These are phyloP conservation scores for Immersiporthe knoxdaviesiana DNA, from an alignment of 2,329 filamentous ascomycete genomes.

Conservation along the genomic window DNA sequence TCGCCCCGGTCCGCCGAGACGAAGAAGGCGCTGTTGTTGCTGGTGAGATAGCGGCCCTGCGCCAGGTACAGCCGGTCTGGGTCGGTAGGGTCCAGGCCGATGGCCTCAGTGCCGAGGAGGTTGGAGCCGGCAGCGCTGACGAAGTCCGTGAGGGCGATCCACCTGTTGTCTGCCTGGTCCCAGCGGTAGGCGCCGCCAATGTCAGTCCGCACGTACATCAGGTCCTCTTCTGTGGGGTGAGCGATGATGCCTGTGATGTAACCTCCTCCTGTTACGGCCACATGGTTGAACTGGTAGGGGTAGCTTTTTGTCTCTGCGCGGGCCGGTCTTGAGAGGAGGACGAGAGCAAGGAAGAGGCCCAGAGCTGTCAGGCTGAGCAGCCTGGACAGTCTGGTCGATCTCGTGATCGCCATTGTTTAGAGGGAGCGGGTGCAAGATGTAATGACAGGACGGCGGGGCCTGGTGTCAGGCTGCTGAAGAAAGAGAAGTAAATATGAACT, in stretches of 20 bases:
- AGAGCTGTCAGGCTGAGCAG: neutral
- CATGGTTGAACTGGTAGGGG: conserved; percentile 20
- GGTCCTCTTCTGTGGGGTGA: conserved; percentile 11
- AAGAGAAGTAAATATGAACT: neutral
- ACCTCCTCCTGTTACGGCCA: conserved; percentile 17
- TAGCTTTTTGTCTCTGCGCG: conserved; percentile 7
- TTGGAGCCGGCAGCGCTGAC: conserved; percentile 16
- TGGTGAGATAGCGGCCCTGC: conserved; percentile 18
- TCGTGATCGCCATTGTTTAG: neutral
- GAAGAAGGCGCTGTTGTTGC: conserved; percentile 21
- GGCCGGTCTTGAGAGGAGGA: neutral
- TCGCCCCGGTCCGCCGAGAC: conserved; percentile 16
- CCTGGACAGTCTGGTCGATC: neutral
- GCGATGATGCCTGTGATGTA: conserved; percentile 19
- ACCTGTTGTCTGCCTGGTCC: conserved; percentile 13
- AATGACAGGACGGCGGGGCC: no score
- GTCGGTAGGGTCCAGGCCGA: conserved; percentile 14
- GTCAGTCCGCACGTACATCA: conserved; percentile 18
- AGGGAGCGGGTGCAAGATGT: no score
- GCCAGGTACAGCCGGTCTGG: conserved; percentile 18
- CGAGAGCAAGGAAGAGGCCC: neutral
- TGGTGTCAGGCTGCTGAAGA: no score
- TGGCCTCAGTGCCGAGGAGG: conserved; percentile 15
- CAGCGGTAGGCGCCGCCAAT: conserved; percentile 18
- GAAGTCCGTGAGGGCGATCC: conserved; percentile 19